phyloP scores from a whole-genome alignment of 768 basidiomycete genomes.

The Imleria badia region DNA sequence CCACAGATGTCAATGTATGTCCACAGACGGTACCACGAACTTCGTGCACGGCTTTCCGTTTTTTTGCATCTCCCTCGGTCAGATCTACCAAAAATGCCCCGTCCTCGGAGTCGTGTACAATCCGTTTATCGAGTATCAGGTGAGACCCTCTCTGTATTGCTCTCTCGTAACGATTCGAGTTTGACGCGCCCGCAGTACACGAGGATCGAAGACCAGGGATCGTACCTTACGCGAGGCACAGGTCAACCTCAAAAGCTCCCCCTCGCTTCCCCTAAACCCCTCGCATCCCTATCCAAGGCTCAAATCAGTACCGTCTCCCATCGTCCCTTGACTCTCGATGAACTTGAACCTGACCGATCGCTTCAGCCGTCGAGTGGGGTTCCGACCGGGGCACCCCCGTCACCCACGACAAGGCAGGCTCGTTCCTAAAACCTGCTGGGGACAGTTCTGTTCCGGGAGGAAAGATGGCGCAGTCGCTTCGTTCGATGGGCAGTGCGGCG shows the following conservation, averaged over 20 bases:
- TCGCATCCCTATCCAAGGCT: conserved; percentile 68
- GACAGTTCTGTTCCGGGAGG: conserved; percentile 71
- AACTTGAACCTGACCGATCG: conserved; percentile 7
- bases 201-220: conserved; percentile 75
- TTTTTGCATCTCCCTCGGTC: too few species aligned
- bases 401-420: conserved; percentile 57
- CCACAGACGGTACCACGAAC: conserved; percentile 82
- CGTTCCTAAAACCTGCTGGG: conserved; percentile 75
- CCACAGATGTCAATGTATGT: not conserved
- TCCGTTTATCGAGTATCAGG: conserved; percentile 85
- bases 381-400: conserved; percentile 60
- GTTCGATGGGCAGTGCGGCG: conserved; percentile 82
- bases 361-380: conserved; percentile 81
- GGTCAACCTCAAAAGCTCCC: conserved; percentile 59
- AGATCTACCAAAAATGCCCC: conserved; percentile 80
- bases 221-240: conserved; percentile 62
- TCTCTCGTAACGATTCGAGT: not conserved
- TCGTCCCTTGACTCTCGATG: too few species aligned
- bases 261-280: conserved; percentile 58
- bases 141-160: conserved; percentile 23
- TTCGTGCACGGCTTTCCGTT: conserved; percentile 86
- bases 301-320: too few species aligned
- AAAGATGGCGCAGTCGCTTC: conserved; percentile 80
- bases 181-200: conserved; percentile 53
- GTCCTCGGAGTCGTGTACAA: conserved; percentile 90